A percentile compares a stretch with the other conserved stretches of the same genome.
These are phyloP conservation scores for Malassezia globosa DNA, from an alignment of 1,284 basidiomycete species.

Conservation along the genomic window DNA sequence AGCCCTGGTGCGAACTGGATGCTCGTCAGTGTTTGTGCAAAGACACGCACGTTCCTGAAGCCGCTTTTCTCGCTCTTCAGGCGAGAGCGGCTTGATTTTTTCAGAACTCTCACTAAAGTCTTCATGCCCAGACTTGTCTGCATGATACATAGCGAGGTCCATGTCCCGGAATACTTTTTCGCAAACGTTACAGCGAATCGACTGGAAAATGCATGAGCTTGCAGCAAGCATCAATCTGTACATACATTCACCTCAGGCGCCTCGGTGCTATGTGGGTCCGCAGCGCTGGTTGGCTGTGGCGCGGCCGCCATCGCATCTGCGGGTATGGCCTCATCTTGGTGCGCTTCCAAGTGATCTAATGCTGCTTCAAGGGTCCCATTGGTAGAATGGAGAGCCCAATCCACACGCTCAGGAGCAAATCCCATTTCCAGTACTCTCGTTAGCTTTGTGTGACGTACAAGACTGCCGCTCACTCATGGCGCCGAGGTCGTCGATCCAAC, in stretches of 20 bases:
- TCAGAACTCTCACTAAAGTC: slow-evolving; percentile 84
- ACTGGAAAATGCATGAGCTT: slow-evolving; percentile 11
- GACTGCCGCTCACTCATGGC: slow-evolving; percentile 13
- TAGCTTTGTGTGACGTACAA: slow-evolving; percentile 3
- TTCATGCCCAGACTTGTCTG: slow-evolving; percentile 81
- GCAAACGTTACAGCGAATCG: slow-evolving; percentile 41
- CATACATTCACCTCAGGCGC: slow-evolving; percentile 34
- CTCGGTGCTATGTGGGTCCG: slow-evolving; percentile 13
- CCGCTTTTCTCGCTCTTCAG: slow-evolving; percentile 79
- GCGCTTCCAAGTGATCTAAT: slow-evolving; percentile 42
- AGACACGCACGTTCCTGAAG: slow-evolving; percentile 56
- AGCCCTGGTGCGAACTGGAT: slow-evolving; percentile 34
- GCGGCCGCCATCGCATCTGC: not conserved
- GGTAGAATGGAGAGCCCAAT: slow-evolving; percentile 41
- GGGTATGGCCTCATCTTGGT: slow-evolving; percentile 35
- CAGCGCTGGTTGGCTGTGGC: not conserved
- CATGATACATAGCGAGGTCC: slow-evolving; percentile 81
- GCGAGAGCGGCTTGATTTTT: slow-evolving; percentile 86
- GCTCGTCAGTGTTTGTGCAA: not conserved
- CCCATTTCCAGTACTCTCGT: slow-evolving; percentile 41
- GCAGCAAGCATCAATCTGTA: too few species aligned
- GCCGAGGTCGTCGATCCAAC: too few species aligned
- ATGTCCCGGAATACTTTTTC: slow-evolving; percentile 56
- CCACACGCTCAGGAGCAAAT: slow-evolving; percentile 37
- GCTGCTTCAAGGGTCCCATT: slow-evolving; percentile 32